Evolutionary conservation across 352 stramenopile species (phyloP), one percentile per base, ranked within the genome.

Genomic region (Peronospora belbahrii): DNA sequence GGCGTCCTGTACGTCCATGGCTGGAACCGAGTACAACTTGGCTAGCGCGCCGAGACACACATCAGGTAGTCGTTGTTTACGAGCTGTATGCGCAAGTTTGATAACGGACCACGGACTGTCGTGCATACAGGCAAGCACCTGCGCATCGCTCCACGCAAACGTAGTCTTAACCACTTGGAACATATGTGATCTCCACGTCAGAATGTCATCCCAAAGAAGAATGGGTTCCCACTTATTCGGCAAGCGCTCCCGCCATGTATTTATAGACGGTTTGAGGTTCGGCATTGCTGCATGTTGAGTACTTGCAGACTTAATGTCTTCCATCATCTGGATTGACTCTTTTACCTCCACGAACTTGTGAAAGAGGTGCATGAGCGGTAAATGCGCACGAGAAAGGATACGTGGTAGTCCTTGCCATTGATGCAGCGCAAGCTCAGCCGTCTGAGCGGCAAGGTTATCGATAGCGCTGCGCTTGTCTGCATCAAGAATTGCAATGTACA

Each of bases 181-280:
- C 74, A 97, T 95, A 71, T 97, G 86, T 35, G 82, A 86, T 17
- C 89, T 74, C 89, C 89, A 97, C 43, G 83, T 96, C 14, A 97
- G 62, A 24, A 97, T 92, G 43, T 96, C 85, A 49, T 97, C 88
- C 89, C 89, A 97, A 8, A 95, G 58, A 43, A 95, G 57, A 61
- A 96, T 91, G 9, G 83, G 81, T 25, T 97, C 89, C 83, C 88
- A 96, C 57, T 94, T 94, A 63, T 97, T 97, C 6, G 88, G 88
- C 36, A 97, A 62, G 1, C 89, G 84, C 53, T 97, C 86, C 33
- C 88, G 67, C 89, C 89, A 97, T 39, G 84, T 95, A 67, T 94
- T 94, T 58, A 97, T 93, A 15, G 75, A 87, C 19, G 83, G 76
- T 53, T 96, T 96, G 24, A 97, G 68, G 39, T 97, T 94, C 14